These are phyloP conservation scores for Claviceps arundinis DNA, from an alignment of 2,329 filamentous ascomycete species.

Conservation along the genomic window DNA sequence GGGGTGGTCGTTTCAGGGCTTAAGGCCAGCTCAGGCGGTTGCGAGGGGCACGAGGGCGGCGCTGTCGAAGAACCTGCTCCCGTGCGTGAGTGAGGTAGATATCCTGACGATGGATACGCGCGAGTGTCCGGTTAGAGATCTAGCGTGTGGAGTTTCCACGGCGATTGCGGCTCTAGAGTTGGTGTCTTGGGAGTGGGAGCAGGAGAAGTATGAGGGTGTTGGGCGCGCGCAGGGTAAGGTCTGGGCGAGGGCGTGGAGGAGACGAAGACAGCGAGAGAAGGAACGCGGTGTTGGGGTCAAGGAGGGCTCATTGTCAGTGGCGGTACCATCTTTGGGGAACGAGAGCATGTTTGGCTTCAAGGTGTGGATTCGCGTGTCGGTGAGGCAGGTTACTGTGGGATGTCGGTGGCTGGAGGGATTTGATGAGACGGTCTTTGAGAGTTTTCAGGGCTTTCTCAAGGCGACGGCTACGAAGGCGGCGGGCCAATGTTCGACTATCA, in stretches of 20 bases:
- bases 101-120: constrained; percentile 31
- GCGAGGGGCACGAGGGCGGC: constrained; percentile 30
- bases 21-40: constrained; percentile 43
- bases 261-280: constrained; percentile 43
- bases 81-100: constrained; percentile 25
- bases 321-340: constrained; percentile 15
- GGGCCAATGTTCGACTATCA: background rate
- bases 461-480: constrained; percentile 13
- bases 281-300: constrained; percentile 14
- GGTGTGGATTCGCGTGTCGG: constrained; percentile 31
- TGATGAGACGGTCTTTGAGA: constrained; percentile 67
- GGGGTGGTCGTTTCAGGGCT: constrained; percentile 68
- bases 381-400: constrained; percentile 29
- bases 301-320: background rate
- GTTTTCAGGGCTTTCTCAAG: constrained; percentile 71
- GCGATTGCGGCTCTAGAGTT: constrained; percentile 45
- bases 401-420: constrained; percentile 58
- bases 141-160: constrained; percentile 24
- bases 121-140: constrained; percentile 23
- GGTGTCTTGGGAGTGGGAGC: constrained; percentile 49
- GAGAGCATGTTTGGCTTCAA: constrained; percentile 40
- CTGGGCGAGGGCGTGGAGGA: constrained; percentile 63
- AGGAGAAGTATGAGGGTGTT: constrained; percentile 36
- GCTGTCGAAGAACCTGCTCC: constrained; percentile 27
- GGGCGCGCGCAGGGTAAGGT: constrained; percentile 58